Conservation (phyloP, 2,329 filamentous ascomycete genomes). For the Xylariaceae sp. region DNA sequence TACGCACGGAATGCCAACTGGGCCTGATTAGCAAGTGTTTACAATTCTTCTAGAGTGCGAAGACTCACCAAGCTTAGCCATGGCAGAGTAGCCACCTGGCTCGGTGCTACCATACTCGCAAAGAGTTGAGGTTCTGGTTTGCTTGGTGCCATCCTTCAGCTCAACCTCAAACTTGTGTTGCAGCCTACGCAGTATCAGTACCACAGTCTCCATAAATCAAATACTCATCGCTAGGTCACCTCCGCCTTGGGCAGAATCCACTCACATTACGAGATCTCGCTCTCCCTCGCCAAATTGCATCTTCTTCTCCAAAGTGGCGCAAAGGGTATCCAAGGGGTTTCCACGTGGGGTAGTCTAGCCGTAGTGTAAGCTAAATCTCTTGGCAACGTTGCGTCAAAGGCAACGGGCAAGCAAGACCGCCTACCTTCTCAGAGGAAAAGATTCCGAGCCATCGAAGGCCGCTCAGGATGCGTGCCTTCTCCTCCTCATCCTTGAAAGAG, state of each 20-base stretch:
- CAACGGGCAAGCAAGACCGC: neutral
- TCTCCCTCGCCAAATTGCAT: constrained; percentile 86
- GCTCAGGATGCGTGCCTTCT: constrained; percentile 71
- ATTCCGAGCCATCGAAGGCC: constrained; percentile 71
- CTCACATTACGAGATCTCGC: constrained; percentile 76
- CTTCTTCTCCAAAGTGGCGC: constrained; percentile 87
- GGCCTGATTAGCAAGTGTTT: neutral
- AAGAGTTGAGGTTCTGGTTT: constrained; percentile 82
- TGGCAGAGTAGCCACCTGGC: constrained; percentile 78
- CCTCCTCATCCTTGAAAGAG: constrained; percentile 69
- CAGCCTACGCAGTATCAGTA: neutral
- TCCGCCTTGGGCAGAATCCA: constrained; percentile 1
- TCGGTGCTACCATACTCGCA: constrained; percentile 74
- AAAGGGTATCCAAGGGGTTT: constrained; percentile 89
- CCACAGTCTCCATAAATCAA: neutral
- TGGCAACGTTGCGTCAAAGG: neutral
- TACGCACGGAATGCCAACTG: constrained; percentile 64
- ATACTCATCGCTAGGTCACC: neutral
- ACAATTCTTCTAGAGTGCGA: neutral
- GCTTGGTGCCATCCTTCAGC: constrained; percentile 76
- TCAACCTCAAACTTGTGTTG: constrained; percentile 86
- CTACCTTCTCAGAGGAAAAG: constrained; percentile 70
- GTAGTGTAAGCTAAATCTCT: constrained; percentile 4
- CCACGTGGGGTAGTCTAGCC: constrained; percentile 55
- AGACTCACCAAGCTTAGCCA: constrained; percentile 68